Evolutionary conservation across 2,329 filamentous ascomycete genomes (phyloP), one percentile per base, ranked within the genome.

Genomic region (Trichophyton equinum): DNA sequence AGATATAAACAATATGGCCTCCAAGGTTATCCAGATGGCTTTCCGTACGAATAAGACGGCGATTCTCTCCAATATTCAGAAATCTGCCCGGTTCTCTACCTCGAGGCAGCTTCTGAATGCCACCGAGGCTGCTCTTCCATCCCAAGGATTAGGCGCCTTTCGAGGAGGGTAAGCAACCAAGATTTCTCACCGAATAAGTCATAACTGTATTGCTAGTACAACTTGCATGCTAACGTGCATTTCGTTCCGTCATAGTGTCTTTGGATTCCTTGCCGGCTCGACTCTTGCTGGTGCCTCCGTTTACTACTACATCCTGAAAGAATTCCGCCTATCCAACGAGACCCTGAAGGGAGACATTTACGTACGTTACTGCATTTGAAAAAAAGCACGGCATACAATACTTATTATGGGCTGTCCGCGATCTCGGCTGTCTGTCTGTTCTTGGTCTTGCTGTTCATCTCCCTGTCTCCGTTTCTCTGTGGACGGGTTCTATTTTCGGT

Each of bases 321-420:
- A 97, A 75, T 97, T 96, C 80, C 90, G 91, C 77, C 81, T 91
- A 49, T 89, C 90, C 67, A 97, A 96, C 78, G 89, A 95, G 77
- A 82, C 96, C 71, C 79, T 97, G 76, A 92, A 87, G 63, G 91
- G 96, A 77, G 92, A 97, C 76, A 96, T 97, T 74, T 92, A 92
- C 76, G 92, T 96, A 82, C 75, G 89, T 86, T 60, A 59, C 55
- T 61, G 61, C 58, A 62, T 66, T 58, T 66, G 42, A 64, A 60
- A 20, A 15, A 30, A 30, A 30, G 27, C 13, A 33, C 11, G 11
- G 11, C 7, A 57, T 25, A 11, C 49, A 53, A 22, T n/a, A n/a
- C n/a, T n/a, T n/a, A 53, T 4, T 13, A 8, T 11, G 18, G 20
- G 1, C 44, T 13, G 46, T 7, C 18, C 46, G 18, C 22, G 11